Evolutionary conservation across 2,329 filamentous ascomycete species (phyloP).

Genomic region (Aspergillus oerlinghausenensis): DNA sequence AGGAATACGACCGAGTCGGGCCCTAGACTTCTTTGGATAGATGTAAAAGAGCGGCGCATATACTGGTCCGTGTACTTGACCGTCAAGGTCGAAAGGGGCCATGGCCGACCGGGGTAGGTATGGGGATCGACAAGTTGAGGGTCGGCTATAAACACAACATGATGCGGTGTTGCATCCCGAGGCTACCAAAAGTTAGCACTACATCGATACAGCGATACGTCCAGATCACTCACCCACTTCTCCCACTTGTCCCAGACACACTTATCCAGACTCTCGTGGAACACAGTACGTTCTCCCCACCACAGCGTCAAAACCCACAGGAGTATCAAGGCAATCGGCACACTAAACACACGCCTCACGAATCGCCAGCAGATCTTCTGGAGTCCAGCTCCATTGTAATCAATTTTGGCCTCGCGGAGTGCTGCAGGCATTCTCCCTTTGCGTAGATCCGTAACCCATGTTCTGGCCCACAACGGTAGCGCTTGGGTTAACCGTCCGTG

Average conservation of each 20-base stretch:
- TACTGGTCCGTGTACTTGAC: constrained; percentile 83
- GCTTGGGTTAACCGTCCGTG: constrained; percentile 12
- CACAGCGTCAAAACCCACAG: constrained; percentile 75
- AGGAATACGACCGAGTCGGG: constrained; percentile 89
- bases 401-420: constrained; percentile 1
- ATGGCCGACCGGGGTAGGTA: constrained; percentile 82
- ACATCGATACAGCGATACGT: constrained; percentile 1
- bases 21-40: constrained; percentile 68
- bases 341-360: constrained; percentile 21
- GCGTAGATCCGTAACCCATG: constrained; percentile 19
- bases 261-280: constrained; percentile 61
- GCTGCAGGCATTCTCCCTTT: neutral
- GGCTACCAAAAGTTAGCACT: constrained; percentile 52
- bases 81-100: constrained; percentile 64
- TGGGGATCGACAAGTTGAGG: constrained; percentile 91
- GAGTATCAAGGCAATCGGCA: constrained; percentile 63
- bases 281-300: constrained; percentile 80
- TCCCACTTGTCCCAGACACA: constrained; percentile 91
- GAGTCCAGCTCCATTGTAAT: constrained; percentile 13
- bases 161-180: constrained; percentile 71
- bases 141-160: constrained; percentile 78
- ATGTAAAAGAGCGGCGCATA: constrained; percentile 73
- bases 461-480: constrained; percentile 17
- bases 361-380: constrained; percentile 11
- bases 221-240: constrained; percentile 64